Evolutionary conservation across 208 protist genomes (phyloP).

Genomic region (Tritrichomonas musculus): DNA sequence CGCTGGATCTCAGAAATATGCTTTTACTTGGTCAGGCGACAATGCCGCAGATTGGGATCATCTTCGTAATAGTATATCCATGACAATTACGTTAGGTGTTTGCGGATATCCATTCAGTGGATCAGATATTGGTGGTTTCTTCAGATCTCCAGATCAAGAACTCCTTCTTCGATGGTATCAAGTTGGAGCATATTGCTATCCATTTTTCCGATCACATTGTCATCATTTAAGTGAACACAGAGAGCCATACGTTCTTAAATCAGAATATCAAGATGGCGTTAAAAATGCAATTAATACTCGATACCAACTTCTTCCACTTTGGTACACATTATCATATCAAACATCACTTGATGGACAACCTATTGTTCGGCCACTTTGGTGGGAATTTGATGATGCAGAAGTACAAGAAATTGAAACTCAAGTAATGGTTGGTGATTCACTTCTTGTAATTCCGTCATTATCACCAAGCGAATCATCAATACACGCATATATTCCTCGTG

Average conservation of each 20-base stretch:
- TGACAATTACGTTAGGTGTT: slow-evolving; percentile 82
- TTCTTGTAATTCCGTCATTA: slow-evolving; percentile 77
- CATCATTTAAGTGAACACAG: slow-evolving; percentile 86
- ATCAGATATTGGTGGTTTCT: slow-evolving; percentile 94
- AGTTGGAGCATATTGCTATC: slow-evolving; percentile 72
- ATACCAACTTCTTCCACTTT: slow-evolving; percentile 84
- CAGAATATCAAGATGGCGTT: slow-evolving; percentile 44
- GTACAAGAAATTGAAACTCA: slow-evolving; percentile 60
- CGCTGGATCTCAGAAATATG: slow-evolving; percentile 86
- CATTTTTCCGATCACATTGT: slow-evolving; percentile 92
- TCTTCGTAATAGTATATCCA: slow-evolving; percentile 75
- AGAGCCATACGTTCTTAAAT: slow-evolving; percentile 90
- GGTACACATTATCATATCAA: slow-evolving; percentile 85
- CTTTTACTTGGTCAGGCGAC: slow-evolving; percentile 93
- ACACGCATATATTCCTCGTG: not conserved
- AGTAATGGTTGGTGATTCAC: slow-evolving; percentile 69
- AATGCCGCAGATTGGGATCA: slow-evolving; percentile 88
- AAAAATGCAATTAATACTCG: slow-evolving; percentile 47
- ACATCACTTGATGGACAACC: slow-evolving; percentile 67
- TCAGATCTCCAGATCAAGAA: slow-evolving; percentile 79
- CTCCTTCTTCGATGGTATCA: slow-evolving; percentile 94
- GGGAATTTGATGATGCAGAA: slow-evolving; percentile 70
- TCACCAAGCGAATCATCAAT: not conserved
- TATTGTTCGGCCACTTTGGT: slow-evolving; percentile 79
- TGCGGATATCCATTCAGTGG: slow-evolving; percentile 84